Percentiles rank a stretch among this genome's conserved stretches.
Conservation (phyloP, 805 yeast genomes). For the Tetrapisispora fleetii region DNA sequence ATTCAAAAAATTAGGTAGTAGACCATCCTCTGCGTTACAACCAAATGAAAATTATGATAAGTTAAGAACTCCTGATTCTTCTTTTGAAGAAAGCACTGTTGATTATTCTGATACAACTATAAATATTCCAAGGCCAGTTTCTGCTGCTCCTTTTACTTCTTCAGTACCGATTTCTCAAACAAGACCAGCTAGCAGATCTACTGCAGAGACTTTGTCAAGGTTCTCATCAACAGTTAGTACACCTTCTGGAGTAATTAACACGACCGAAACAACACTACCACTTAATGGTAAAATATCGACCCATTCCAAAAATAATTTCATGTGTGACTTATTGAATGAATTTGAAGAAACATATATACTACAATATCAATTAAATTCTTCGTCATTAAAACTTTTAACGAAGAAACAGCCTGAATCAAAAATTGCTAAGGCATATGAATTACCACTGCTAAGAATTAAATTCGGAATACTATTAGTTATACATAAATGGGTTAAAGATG, state of each 20-base stretch:
- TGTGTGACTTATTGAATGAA: constrained; percentile 21
- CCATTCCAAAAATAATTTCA: constrained; percentile 6
- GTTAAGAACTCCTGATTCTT: constrained; percentile 1
- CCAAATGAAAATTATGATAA: constrained; percentile 4
- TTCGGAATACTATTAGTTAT: constrained; percentile 19
- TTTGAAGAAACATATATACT: constrained; percentile 19
- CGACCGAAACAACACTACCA: not conserved
- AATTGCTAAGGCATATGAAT: constrained; percentile 16
- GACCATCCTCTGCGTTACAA: not conserved
- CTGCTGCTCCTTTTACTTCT: not conserved
- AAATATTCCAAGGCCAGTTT: not conserved
- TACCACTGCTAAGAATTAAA: constrained; percentile 22
- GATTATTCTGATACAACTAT: not conserved
- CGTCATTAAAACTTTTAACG: constrained; percentile 20
- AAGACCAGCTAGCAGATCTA: not conserved
- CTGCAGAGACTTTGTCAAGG: not conserved
- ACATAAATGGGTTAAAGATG: constrained; percentile 24
- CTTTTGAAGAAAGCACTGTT: not conserved
- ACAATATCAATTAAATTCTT: constrained; percentile 14
- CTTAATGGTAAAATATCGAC: not conserved
- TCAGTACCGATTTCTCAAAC: not conserved
- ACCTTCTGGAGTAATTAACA: not conserved
- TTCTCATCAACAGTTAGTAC: not conserved
- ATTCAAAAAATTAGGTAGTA: constrained; percentile 15
- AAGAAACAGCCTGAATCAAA: constrained; percentile 20